Evolutionary conservation across 1,284 basidiomycete species (phyloP), one percentile per base, ranked within the genome.

Genomic region (Melampsora abietis-canadensis): DNA sequence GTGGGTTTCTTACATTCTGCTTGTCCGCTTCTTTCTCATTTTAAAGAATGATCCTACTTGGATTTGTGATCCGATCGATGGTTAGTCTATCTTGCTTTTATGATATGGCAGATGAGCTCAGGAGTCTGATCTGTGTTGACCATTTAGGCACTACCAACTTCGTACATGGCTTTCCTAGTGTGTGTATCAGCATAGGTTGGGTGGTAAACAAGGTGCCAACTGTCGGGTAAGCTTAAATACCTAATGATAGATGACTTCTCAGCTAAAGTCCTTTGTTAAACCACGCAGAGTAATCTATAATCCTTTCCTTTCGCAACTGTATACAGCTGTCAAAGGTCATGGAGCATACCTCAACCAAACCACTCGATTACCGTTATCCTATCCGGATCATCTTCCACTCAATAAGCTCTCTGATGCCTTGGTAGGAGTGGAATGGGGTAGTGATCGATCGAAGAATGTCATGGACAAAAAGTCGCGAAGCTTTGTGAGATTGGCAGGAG

Each of bases 121-220:
- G 48, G 34, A 64, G 67, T 24, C 51, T 63, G 59, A 44, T 57
- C 62, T 57, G 10, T 68, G 21, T 37, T n/a, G 4, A 51, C 75
- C 61, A 80, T 89, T 91, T 92, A 80, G 91, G 92, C 10, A 97
- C 94, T 0, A 96, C 94, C 68, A 97, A 97, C 83, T 97, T 97
- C 80, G 88, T 97, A 37, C 89, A 94, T 78, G 90, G 89, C 30
- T 94, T 94, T 82, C 93, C 93, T 2, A 91, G 89, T 81, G 90
- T 88, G 24, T 92, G 91, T 82, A 91, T 95, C 80, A 95, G 92
- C 21, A 88, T 98, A 75, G 95, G 94, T 2, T 85, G 98, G 78
- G 90, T 95, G 76, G 89, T 91, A 82, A 85, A 89, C 77, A 88
- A 88, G 77, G 85, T 86, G 15, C 92, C 95, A 4, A 87, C 92